phyloP scores from a whole-genome alignment of 768 basidiomycete genomes.

The Termitomyces sp. region DNA sequence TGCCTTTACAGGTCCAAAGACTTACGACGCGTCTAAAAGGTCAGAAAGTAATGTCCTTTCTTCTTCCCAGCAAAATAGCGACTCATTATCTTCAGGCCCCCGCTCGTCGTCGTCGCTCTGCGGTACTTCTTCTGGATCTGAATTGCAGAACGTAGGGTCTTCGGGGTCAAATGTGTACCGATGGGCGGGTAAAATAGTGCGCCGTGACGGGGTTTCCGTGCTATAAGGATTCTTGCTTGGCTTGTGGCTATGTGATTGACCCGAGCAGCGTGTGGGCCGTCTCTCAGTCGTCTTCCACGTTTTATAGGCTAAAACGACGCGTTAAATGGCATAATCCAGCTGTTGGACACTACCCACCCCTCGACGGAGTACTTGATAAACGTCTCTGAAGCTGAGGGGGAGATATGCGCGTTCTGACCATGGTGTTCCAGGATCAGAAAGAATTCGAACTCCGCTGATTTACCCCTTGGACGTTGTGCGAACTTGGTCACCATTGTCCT shows the following conservation, averaged over 20 bases:
- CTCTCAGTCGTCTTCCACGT: constrained; percentile 1
- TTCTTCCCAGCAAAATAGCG: constrained; percentile 47
- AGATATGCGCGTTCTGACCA: constrained; percentile 10
- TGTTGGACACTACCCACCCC: background rate
- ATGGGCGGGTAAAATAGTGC: background rate
- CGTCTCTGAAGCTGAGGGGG: constrained; percentile 6
- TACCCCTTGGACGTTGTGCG: constrained; percentile 10
- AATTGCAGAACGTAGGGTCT: constrained; percentile 16
- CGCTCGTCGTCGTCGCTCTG: constrained; percentile 10
- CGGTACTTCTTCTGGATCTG: constrained; percentile 2
- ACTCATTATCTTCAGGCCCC: constrained; percentile 20
- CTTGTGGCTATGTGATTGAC: background rate
- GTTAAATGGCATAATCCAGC: background rate
- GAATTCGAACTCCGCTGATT: constrained; percentile 44
- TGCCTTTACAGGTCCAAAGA: constrained; percentile 1
- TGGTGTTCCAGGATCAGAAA: constrained; percentile 14
- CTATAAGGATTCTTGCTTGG: background rate
- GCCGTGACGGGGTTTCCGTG: background rate
- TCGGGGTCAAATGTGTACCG: constrained; percentile 8
- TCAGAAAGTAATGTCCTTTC: constrained; percentile 50
- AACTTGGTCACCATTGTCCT: constrained; percentile 11
- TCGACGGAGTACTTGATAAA: background rate
- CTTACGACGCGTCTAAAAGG: constrained; percentile 42
- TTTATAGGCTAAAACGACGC: constrained; percentile 5
- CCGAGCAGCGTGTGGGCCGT: background rate